Evolutionary conservation across 2,329 filamentous ascomycete species (phyloP).

Genomic region (Claviceps sp.): DNA sequence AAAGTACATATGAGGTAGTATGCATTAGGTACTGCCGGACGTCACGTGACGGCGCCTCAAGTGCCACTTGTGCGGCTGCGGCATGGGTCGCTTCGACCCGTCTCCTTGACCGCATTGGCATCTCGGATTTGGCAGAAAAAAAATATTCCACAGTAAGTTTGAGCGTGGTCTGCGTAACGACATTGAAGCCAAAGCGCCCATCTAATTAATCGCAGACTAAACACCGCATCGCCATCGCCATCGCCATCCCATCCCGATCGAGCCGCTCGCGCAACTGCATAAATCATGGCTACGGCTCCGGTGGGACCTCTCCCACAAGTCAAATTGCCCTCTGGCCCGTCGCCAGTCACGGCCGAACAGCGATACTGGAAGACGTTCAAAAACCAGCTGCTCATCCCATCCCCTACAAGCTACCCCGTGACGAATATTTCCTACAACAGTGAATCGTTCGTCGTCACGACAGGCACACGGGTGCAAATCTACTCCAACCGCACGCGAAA

Average conservation of each 20-base stretch:
- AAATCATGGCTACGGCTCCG: constrained; percentile 51
- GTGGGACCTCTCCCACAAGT: constrained; percentile 68
- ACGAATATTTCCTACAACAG: constrained; percentile 73
- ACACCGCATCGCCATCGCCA: too few species aligned
- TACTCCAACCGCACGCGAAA: constrained; percentile 89
- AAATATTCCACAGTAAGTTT: constrained; percentile 13
- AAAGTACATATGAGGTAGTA: too few species aligned
- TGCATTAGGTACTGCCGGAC: too few species aligned
- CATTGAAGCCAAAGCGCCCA: too few species aligned
- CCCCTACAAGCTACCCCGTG: constrained; percentile 77
- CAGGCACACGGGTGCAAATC: constrained; percentile 82
- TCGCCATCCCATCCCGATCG: too few species aligned
- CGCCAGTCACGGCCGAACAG: constrained; percentile 79
- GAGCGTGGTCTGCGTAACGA: too few species aligned
- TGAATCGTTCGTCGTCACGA: constrained; percentile 85
- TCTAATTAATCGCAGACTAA: too few species aligned
- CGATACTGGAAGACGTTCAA: constrained; percentile 94
- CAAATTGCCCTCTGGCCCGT: constrained; percentile 72
- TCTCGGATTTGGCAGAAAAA: constrained; percentile 16
- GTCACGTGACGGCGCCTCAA: too few species aligned
- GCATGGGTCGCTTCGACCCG: background rate
- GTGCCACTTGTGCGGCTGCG: too few species aligned
- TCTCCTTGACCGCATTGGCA: constrained; percentile 11
- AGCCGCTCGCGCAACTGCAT: background rate
- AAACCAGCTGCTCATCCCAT: constrained; percentile 79